Percentiles rank a stretch among this genome's conserved stretches.
phyloP scores from a whole-genome alignment of 2,329 filamentous ascomycete genomes.

The Didymella segeticola region DNA sequence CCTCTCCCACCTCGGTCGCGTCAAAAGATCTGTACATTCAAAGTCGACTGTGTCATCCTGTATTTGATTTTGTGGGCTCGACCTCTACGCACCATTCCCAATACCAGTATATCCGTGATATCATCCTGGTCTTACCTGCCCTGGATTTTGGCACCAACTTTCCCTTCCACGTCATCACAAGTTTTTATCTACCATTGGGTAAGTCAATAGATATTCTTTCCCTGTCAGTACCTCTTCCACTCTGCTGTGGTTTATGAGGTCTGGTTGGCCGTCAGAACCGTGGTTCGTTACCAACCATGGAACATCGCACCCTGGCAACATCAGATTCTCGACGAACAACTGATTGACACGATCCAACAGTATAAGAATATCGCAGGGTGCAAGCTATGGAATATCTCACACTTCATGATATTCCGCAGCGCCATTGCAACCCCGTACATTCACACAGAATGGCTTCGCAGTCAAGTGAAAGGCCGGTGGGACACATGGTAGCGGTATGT shows the following conservation, averaged over 20 bases:
- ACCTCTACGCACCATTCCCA: neutral
- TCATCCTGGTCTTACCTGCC: slow-evolving; percentile 16
- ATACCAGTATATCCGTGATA: slow-evolving; percentile 19
- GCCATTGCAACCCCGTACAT: slow-evolving; percentile 37
- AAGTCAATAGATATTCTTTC: neutral
- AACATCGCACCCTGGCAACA: neutral
- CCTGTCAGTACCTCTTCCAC: neutral
- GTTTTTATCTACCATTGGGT: neutral
- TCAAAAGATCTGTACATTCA: slow-evolving; percentile 12
- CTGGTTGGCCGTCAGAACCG: neutral
- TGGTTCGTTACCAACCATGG: slow-evolving; percentile 5
- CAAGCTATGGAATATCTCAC: slow-evolving; percentile 48
- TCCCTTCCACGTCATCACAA: neutral
- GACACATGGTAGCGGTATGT: slow-evolving; percentile 42
- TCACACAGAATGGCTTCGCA: slow-evolving; percentile 40
- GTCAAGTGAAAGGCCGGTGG: slow-evolving; percentile 31
- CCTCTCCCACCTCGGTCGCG: slow-evolving; percentile 17
- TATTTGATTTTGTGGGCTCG: slow-evolving; percentile 17
- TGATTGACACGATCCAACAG: slow-evolving; percentile 6
- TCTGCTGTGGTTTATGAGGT: neutral
- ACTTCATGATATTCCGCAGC: slow-evolving; percentile 48
- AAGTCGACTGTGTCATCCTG: slow-evolving; percentile 4
- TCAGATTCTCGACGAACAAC: neutral
- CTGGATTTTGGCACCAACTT: slow-evolving; percentile 8
- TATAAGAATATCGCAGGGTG: slow-evolving; percentile 17